phyloP scores from a whole-genome alignment of 768 basidiomycete species.

The Boletus reticulatus region DNA sequence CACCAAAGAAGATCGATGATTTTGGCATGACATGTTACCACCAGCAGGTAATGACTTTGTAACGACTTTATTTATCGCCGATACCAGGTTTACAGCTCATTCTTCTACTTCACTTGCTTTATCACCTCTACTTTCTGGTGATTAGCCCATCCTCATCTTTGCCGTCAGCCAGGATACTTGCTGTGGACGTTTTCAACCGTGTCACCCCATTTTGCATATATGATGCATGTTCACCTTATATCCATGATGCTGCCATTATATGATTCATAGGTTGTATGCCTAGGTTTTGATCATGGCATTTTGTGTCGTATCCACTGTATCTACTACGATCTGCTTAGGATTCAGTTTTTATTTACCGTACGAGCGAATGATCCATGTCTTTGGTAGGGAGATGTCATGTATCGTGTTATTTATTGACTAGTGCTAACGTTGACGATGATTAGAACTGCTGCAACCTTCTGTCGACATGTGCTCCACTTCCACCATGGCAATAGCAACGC shows the following conservation, averaged over 20 bases:
- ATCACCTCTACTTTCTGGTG: conserved; percentile 1
- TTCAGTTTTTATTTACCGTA: neutral
- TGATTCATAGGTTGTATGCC: conserved; percentile 22
- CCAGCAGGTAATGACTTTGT: neutral
- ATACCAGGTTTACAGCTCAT: conserved; percentile 1
- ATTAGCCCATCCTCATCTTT: conserved; percentile 1
- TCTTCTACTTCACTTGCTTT: conserved; percentile 7
- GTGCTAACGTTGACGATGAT: neutral
- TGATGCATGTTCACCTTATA: conserved; percentile 15
- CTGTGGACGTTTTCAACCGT: conserved; percentile 2
- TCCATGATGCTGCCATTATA: conserved; percentile 14
- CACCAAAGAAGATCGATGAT: conserved; percentile 15
- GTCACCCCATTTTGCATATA: conserved; percentile 4
- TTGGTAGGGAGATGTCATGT: no score
- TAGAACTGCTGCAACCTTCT: neutral
- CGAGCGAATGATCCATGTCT: no score
- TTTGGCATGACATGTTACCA: conserved; percentile 9
- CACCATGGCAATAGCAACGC: neutral
- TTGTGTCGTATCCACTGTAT: conserved; percentile 13
- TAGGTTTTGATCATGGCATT: conserved; percentile 13
- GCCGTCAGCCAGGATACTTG: conserved; percentile 9
- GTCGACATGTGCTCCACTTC: neutral
- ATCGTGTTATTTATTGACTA: no score
- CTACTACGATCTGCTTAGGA: neutral
- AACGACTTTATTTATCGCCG: conserved; percentile 4